Evolutionary conservation across 805 yeast species (phyloP).

Genomic region (Candida pini): DNA sequence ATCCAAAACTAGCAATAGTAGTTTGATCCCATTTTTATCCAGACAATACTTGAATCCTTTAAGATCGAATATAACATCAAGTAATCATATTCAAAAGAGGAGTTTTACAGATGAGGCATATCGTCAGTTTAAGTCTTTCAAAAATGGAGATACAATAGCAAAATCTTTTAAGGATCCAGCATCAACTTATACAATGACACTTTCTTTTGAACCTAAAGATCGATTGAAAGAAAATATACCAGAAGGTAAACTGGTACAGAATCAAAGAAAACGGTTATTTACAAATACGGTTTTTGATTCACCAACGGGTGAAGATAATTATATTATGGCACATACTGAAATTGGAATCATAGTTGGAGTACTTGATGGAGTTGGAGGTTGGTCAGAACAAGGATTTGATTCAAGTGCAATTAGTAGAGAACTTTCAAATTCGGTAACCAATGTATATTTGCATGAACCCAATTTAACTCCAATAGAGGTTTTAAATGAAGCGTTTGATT

Average conservation of each 20-base stretch:
- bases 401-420: conserved; percentile 84
- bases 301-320: conserved; percentile 76
- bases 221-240: conserved; percentile 40
- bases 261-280: conserved; percentile 18
- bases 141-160: conserved; percentile 23
- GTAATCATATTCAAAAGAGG: conserved; percentile 5
- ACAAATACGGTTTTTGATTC: conserved; percentile 33
- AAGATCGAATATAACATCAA: neutral
- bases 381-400: conserved; percentile 90
- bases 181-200: conserved; percentile 50
- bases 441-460: conserved; percentile 23
- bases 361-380: conserved; percentile 97
- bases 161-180: conserved; percentile 21
- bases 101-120: conserved; percentile 20
- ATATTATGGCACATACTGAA: conserved; percentile 43
- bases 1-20: neutral
- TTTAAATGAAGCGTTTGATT: conserved; percentile 50
- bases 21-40: neutral
- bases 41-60: neutral
- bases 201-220: conserved; percentile 71
- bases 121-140: conserved; percentile 20
- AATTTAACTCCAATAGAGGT: conserved; percentile 39
- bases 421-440: conserved; percentile 53
- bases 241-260: conserved; percentile 24
- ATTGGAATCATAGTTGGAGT: conserved; percentile 62